Percentiles rank a stretch among this genome's conserved stretches.
Evolutionary conservation across 495 filamentous ascomycete genomes (phyloP).

Genomic region (Daldinia decipiens): DNA sequence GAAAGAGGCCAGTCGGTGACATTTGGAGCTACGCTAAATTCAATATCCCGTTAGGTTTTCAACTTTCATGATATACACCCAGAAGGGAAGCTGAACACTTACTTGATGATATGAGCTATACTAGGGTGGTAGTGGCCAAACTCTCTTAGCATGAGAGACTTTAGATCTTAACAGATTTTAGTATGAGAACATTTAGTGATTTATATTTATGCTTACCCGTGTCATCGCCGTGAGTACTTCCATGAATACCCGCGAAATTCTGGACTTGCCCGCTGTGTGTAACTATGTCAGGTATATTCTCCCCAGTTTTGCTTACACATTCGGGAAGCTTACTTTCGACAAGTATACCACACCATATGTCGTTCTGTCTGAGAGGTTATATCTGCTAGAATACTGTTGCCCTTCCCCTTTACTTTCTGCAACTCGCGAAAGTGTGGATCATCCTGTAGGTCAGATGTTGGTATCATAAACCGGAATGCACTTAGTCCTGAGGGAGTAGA

Average conservation of each 20-base stretch:
- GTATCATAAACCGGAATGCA: conserved; percentile 58
- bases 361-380: conserved; percentile 41
- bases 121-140: conserved; percentile 37
- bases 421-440: conserved; percentile 50
- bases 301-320: background rate
- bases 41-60: conserved; percentile 5
- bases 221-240: conserved; percentile 22
- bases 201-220: conserved; percentile 12
- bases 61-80: background rate
- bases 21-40: conserved; percentile 42
- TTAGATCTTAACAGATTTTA: conserved; percentile 25
- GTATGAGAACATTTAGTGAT: background rate
- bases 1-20: conserved; percentile 57
- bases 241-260: conserved; percentile 56
- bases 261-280: conserved; percentile 48
- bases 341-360: conserved; percentile 56
- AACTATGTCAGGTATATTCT: background rate
- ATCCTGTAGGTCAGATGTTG: conserved; percentile 46
- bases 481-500: conserved; percentile 47
- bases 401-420: conserved; percentile 43
- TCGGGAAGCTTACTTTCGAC: conserved; percentile 47
- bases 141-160: conserved; percentile 28
- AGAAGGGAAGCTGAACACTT: background rate
- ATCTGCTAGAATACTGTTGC: conserved; percentile 43
- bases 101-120: conserved; percentile 35